Base-by-base conservation (phyloP, 176 grass and related monocot species). In the Oryza rufipogon region DNA sequence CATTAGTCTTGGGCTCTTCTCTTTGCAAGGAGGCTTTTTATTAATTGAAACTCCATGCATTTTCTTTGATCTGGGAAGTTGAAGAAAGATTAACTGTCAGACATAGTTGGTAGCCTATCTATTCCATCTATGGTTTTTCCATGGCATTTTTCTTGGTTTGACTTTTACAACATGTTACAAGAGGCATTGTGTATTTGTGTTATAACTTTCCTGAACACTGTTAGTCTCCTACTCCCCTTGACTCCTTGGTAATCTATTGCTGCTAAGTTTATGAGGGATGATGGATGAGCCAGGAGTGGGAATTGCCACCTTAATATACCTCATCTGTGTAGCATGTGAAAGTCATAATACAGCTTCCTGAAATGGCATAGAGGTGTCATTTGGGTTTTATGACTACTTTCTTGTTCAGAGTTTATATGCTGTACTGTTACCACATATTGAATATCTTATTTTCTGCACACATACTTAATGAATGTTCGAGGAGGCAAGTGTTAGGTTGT, bases 181-280 rank as follows among this genome's bases (percentile, higher is more conserved):
- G 45, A 14, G 16, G 9, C 32, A 46, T 44, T 45, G 22, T 26
- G 15, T 52, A 15, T 6, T 47, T 19, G 46, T 34, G 16, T 58
- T 58, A 9, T 49, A 48, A 19, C 25, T 68, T 71, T 28, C 61
- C 9, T 30, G 14, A 19, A 73, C 38, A 46, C 16, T 26, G 13
- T 44, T 66, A 22, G 26, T 58, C 28, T 83, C 17, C 56, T 66
- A 22, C 11, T 58, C 19, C 75, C 19, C 58, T 63, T 11, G n/a
- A 63, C 7, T 63, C 19, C 30, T 51, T 68, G 0, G 13, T 54
- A 51, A 83, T 13, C 4, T 41, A 20, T n/a, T 36, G 46, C 76
- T 84, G 61, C 63, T 76, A 52, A 84, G 11, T 76, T 67, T 75
- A 52, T 23, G 63, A 69, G 44, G 22, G 47, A 75, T 76, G 25